A percentile compares a stretch with the other conserved stretches of the same genome.
Conservation (phyloP, 192 early-diverging fungal genomes). For the Thoreauomyces humboldtii region DNA sequence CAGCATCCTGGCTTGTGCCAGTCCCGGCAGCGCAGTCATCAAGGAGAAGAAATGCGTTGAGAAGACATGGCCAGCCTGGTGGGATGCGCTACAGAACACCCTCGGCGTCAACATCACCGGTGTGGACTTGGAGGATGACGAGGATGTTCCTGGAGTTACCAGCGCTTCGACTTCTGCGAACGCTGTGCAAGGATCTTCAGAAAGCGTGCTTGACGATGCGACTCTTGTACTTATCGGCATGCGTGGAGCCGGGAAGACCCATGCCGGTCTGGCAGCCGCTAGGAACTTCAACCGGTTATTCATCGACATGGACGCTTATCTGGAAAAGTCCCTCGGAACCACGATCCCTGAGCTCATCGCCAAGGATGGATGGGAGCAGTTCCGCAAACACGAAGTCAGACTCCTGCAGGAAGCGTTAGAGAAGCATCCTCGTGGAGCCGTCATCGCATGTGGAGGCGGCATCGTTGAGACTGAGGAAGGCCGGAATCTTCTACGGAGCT, state of each 20-base stretch:
- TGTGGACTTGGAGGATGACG: constrained; percentile 53
- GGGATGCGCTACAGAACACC: constrained; percentile 86
- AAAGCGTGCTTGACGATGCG: constrained; percentile 30
- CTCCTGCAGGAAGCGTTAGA: constrained; percentile 62
- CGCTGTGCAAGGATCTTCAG: background rate
- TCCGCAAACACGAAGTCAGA: constrained; percentile 77
- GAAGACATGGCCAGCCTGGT: constrained; percentile 99
- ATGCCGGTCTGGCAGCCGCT: constrained; percentile 75
- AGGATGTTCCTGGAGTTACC: constrained; percentile 6
- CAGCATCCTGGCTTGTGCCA: constrained; percentile 75
- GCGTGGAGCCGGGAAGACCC: constrained; percentile 95
- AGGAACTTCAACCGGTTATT: constrained; percentile 65
- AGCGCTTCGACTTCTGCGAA: background rate
- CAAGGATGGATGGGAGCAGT: constrained; percentile 78
- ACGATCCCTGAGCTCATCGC: constrained; percentile 80
- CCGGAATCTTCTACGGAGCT: constrained; percentile 65
- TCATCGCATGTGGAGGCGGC: constrained; percentile 94
- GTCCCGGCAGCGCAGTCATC: constrained; percentile 54
- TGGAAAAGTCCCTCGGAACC: constrained; percentile 68
- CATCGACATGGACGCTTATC: constrained; percentile 83
- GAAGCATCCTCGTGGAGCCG: constrained; percentile 54
- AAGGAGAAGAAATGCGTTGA: constrained; percentile 96
- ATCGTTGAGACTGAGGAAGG: constrained; percentile 79
- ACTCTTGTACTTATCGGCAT: constrained; percentile 95
- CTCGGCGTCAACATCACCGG: constrained; percentile 61